These are phyloP conservation scores for Coemansia guatemalensis DNA, from an alignment of 192 early-diverging fungal species.

Conservation along the genomic window DNA sequence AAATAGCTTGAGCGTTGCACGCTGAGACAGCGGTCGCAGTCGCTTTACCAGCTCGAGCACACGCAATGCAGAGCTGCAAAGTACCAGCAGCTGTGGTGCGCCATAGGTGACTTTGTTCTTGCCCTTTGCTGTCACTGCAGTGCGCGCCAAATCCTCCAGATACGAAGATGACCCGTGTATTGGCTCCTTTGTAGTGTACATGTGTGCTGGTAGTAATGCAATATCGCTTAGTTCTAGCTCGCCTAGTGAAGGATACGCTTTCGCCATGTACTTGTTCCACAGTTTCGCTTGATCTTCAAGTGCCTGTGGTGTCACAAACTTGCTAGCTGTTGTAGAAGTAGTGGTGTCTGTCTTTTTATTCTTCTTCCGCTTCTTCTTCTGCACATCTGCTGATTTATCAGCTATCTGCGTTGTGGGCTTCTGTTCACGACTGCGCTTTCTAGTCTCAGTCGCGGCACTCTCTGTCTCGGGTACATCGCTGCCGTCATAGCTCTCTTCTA, in stretches of 20 bases:
- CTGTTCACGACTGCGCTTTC: neutral
- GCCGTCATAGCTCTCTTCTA: neutral
- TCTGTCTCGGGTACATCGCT: neutral
- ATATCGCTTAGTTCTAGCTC: slow-evolving; percentile 37
- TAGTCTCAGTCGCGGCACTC: neutral
- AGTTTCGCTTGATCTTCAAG: slow-evolving; percentile 25
- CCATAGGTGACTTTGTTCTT: slow-evolving; percentile 42
- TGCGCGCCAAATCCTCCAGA: slow-evolving; percentile 30
- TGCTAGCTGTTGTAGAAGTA: neutral
- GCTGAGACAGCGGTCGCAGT: slow-evolving; percentile 24
- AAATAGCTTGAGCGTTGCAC: slow-evolving; percentile 44
- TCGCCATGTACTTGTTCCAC: slow-evolving; percentile 50
- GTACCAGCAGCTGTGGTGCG: slow-evolving; percentile 43
- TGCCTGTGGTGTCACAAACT: slow-evolving; percentile 17
- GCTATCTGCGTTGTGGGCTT: slow-evolving; percentile 8
- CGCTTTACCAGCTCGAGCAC: slow-evolving; percentile 44
- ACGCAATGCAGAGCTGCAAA: slow-evolving; percentile 46
- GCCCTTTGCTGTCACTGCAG: slow-evolving; percentile 28
- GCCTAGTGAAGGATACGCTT: slow-evolving; percentile 34
- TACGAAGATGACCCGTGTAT: neutral
- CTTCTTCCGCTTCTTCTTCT: slow-evolving; percentile 9
- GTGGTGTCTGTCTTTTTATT: slow-evolving; percentile 1
- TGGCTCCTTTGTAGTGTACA: slow-evolving; percentile 13
- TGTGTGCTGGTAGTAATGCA: slow-evolving; percentile 20
- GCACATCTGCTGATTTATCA: slow-evolving; percentile 2